phyloP scores from a whole-genome alignment of 208 protist species.

The Trypanosoma mega region DNA sequence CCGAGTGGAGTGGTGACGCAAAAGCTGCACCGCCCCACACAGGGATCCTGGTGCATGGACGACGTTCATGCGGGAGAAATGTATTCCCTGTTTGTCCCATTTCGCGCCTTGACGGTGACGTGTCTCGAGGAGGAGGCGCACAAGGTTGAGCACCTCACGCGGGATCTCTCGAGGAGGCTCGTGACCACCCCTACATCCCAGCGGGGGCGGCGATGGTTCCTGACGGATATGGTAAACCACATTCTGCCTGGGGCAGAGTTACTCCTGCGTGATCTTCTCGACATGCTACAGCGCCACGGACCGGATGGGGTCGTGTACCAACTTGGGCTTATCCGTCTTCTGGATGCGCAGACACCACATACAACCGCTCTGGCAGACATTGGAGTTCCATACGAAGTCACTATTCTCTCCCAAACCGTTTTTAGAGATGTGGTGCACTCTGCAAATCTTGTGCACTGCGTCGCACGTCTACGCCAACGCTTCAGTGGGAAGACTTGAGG shows the following conservation, averaged over 20 bases:
- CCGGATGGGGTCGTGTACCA: constrained; percentile 8
- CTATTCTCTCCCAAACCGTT: constrained; percentile 1
- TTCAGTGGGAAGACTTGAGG: background rate
- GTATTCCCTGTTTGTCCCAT: constrained; percentile 29
- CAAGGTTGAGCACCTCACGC: constrained; percentile 13
- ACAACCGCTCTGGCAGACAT: background rate
- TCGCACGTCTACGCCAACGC: constrained; percentile 9
- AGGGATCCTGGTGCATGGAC: constrained; percentile 16
- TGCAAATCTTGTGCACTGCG: constrained; percentile 17
- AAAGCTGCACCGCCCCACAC: background rate
- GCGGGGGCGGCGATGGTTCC: constrained; percentile 25
- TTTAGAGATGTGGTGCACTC: constrained; percentile 26
- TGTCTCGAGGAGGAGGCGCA: constrained; percentile 19
- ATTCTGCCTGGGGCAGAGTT: constrained; percentile 29
- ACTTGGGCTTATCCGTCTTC: constrained; percentile 13
- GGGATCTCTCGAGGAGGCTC: constrained; percentile 21
- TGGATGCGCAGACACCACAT: background rate
- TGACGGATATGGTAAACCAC: constrained; percentile 30
- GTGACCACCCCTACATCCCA: constrained; percentile 25
- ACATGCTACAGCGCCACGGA: constrained; percentile 20
- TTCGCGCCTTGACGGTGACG: constrained; percentile 17
- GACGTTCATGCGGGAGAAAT: constrained; percentile 24
- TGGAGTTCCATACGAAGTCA: constrained; percentile 9
- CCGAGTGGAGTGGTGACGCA: constrained; percentile 14
- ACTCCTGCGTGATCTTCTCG: constrained; percentile 23